Base-by-base conservation (phyloP, 2,329 filamentous ascomycete genomes). In the Fusarium sp. region DNA sequence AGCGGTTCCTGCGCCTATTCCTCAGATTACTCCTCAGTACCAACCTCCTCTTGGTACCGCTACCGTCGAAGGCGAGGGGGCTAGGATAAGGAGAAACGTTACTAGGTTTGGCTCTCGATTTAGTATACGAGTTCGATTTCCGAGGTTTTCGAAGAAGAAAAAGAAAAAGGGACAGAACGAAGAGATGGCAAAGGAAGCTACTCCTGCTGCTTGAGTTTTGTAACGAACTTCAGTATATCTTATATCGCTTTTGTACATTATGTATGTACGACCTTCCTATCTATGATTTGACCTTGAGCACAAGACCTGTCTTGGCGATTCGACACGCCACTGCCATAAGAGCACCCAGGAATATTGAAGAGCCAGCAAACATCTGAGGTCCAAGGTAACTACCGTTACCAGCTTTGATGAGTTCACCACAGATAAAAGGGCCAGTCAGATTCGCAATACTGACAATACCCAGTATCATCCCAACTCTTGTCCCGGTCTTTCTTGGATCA, bases 401-500 rank as follows among this genome's bases (percentile, higher is more conserved):
- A 14, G 44, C 35, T 14, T 72, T 73, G 26, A 79, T 79, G 30
- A 79, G 59, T 0, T 64, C 74, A 0, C 79, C 79, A 4, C 71
- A 76, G 5, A 81, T 80, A 7, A 79, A 68, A 3, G 80, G 77
- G 0, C 79, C 80, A 1, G 78, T 81, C 6, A 82, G 68, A 10
- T 76, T 77, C 3, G 77, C 73, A 8, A 80, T 70, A 15, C 80
- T 80, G 17, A 81, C 79, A 24, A 82, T 73, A 0, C 75, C 76
- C 15, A 84, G 63, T 11, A 82, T 78, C 81, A 84, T 83, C 0
- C 82, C 82, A 11, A 83, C 79, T 6, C 82, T 74, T 0, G 78
- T 79, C 5, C 82, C 82, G 1, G 79, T 79, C 35, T 76, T 81
- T 26, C 66, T 76, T 14, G 80, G 72, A 57, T 83, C 76, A 4